A percentile compares a stretch with the other conserved stretches of the same genome.
These are phyloP conservation scores for Melaleuca alternifolia DNA, from an alignment of 345 rosid species.

Conservation along the genomic window DNA sequence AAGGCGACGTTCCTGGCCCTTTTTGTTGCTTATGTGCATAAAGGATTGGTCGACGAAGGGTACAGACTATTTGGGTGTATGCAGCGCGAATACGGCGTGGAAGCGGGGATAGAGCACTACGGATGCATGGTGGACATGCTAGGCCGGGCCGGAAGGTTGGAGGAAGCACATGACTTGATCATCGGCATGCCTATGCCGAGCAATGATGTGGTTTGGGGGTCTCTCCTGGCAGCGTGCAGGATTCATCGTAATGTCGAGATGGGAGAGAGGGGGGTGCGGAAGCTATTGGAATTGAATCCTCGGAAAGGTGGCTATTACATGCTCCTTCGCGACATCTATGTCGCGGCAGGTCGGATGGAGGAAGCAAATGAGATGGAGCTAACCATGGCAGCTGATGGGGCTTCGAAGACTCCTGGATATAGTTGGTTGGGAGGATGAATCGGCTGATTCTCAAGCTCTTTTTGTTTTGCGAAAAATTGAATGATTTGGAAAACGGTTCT, in stretches of 20 bases:
- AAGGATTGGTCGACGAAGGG: slow-evolving; percentile 22
- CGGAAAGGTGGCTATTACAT: neutral
- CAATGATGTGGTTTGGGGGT: neutral
- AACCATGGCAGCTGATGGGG: neutral
- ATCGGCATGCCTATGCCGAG: neutral
- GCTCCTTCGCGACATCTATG: neutral
- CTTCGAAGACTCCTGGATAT: neutral
- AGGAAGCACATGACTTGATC: neutral
- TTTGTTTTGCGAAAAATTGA: too few species aligned
- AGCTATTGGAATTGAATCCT: neutral
- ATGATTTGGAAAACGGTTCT: too few species aligned
- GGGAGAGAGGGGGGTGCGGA: neutral
- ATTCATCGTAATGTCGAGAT: neutral
- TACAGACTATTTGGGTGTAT: slow-evolving; percentile 1
- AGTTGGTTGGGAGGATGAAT: neutral
- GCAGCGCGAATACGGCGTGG: neutral
- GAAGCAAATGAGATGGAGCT: neutral
- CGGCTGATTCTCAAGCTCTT: neutral
- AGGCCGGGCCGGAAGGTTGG: neutral
- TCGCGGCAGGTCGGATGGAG: neutral
- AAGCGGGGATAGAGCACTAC: neutral
- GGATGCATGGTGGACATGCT: neutral
- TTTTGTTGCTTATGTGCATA: slow-evolving; percentile 9
- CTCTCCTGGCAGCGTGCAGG: neutral
- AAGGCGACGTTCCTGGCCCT: slow-evolving; percentile 13